Evolutionary conservation across 78 protist species (phyloP), one percentile per base, ranked within the genome.

Genomic region (Guillardia theta): DNA sequence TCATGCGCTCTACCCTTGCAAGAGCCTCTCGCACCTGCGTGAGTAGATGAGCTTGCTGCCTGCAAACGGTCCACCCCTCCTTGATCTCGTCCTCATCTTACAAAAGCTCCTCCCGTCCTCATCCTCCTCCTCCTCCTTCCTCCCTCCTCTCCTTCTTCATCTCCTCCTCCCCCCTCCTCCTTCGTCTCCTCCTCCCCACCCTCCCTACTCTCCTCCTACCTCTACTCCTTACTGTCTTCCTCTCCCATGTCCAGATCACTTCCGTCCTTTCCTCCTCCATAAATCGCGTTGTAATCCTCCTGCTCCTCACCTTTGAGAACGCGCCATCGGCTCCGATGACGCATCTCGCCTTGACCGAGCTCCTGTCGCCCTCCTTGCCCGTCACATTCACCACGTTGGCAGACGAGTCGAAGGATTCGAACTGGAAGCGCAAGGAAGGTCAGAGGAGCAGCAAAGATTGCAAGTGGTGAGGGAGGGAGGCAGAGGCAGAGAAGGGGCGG

Each of bases 261-360:
- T n/a, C n/a, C n/a, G n/a, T 50, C 58, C 58, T 15, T 50, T 50
- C 58, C 58, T 15, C 58, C 58, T 50, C n/a, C n/a, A n/a, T n/a
- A n/a, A n/a, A n/a, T n/a, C n/a, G n/a, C n/a, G n/a, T n/a, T n/a
- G n/a, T n/a, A n/a, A n/a, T n/a, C n/a, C n/a, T n/a, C n/a, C 58
- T 50, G 30, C 58, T 50, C 58, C 58, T 58, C 48, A 78, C 90
- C 33, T 43, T 37, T 27, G 90, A 78, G 48, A 78, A 44, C 41
- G 90, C 90, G 1, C 90, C 90, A 50, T 78, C 90, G 24, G 90
- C 90, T 4, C 90, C 90, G 50, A 78, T 0, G 33, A 78, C 90
- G 3, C 39, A 18, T 4, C 10, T 3, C n/a, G 45, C 36, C 41
- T n/a, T n/a, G n/a, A n/a, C 58, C 58, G 30, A 15, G 30, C 58